Base-by-base conservation (phyloP, 2,329 filamentous ascomycete genomes). In the Diaporthe citrichinensis region DNA sequence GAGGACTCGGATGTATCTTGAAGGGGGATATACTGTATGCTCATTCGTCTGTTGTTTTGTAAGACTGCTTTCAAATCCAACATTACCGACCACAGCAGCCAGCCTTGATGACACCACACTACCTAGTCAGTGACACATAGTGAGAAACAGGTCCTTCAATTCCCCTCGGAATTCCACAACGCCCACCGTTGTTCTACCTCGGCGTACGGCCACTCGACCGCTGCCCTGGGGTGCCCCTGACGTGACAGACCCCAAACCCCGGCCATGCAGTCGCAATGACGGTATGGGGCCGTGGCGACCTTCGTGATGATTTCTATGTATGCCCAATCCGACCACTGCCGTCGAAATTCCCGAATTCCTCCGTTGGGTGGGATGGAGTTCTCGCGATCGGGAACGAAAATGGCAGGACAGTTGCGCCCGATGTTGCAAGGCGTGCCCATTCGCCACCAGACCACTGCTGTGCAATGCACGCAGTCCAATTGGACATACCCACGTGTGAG, bases 1-100 rank as follows among this genome's bases (percentile, higher is more conserved):
- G 85, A 84, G 61, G 83, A 81, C 31, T 65, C 59, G 17, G 58
- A 25, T 46, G 20, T 23, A 28, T 49, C 39, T 9, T 53, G 39
- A 34, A 61, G 25, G n/a, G 62, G 31, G 34, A n/a, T 28, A 25
- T 28, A 20, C 8, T 25, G n/a, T 36, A 25, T 28, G 15, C 5
- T 25, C 62, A 46, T 57, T 65, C 12, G 39, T 65, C 23, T 53
- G 23, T 65, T 23, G 14, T 46, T 62, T 34, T 17, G 44, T 15
- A 28, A 36, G 15, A 36, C 25, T 44, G 28, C 10, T 39, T 25
- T 31, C 25, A n/a, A n/a, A 34, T 41, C 44, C 58, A 73, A 36
- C 46, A 3, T n/a, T 12, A 28, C 17, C 58, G 41, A 44, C 20
- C 10, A 15, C 17, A 39, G 6, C 49, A 39, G 31, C 23, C 17